A percentile compares a stretch with the other conserved stretches of the same genome.
Evolutionary conservation across 768 basidiomycete species (phyloP).

Genomic region (Mycena metata): DNA sequence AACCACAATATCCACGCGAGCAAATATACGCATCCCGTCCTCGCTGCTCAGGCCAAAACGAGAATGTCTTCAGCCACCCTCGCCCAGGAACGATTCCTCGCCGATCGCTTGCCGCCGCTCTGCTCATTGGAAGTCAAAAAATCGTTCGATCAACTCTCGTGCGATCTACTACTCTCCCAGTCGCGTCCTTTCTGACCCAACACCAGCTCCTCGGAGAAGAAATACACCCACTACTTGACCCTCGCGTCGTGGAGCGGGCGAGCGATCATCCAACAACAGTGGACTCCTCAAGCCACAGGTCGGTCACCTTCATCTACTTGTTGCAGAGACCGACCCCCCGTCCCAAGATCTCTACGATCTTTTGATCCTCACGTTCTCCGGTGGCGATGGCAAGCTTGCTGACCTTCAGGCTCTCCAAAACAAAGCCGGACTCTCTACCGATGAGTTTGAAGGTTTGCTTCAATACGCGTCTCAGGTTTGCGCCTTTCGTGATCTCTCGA

Average conservation of each 20-base stretch:
- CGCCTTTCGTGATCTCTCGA: background rate
- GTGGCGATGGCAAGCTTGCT: conserved; percentile 64
- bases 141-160: conserved; percentile 81
- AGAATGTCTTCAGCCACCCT: conserved; percentile 39
- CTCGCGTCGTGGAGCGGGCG: conserved; percentile 88
- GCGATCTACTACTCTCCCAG: conserved; percentile 14
- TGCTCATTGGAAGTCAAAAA: conserved; percentile 78
- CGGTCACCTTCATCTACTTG: background rate
- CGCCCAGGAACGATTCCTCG: conserved; percentile 74
- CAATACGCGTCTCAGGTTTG: conserved; percentile 82
- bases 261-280: conserved; percentile 87
- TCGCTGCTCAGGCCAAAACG: background rate
- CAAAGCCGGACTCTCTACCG: conserved; percentile 64
- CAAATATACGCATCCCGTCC: no score
- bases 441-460: conserved; percentile 78
- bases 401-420: conserved; percentile 68
- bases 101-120: conserved; percentile 82
- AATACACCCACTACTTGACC: conserved; percentile 81
- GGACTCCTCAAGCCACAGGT: conserved; percentile 75
- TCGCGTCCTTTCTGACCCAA: conserved; percentile 11
- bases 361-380: conserved; percentile 76
- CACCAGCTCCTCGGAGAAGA: conserved; percentile 76
- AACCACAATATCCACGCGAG: no score
- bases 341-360: conserved; percentile 75
- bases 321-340: conserved; percentile 39